Evolutionary conservation across 495 filamentous ascomycete species (phyloP), one percentile per base, ranked within the genome.

Genomic region (Aspergillus taichungensis): DNA sequence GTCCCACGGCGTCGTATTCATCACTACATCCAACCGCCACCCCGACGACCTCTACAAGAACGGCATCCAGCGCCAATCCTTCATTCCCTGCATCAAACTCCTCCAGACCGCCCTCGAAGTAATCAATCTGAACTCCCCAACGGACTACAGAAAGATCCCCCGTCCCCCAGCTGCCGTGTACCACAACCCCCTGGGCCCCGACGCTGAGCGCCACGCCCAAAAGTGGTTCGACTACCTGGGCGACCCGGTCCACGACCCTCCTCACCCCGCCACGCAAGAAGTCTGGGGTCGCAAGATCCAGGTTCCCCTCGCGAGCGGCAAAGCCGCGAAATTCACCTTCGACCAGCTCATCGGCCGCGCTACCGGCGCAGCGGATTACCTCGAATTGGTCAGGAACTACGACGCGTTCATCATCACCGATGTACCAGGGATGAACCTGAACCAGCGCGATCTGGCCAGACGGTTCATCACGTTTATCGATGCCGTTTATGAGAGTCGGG

Each of bases 401-500:
- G 82, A 92, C 40, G 82, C 89, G 0, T 97, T 98, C 54, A 79
- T 97, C 50, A 73, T 98, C 29, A 94, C 88, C 2, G 84, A 89
- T 32, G 81, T 98, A 0, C 94, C 92, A 0, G 85, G 85, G 6
- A 97, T 98, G 92, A 91, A 79, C 11, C 77, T 84, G 46, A 77
- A 75, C 28, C 76, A 86, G 56, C 78, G 92, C n/a, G 92, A 98
- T 71, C 73, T 94, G 9, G 92, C 94, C 1, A 68, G 92, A 36
- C 70, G 92, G 13, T 97, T 98, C 62, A 97, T 98, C 52, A 98
- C 92, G 0, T 95, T 98, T 53, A 84, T 98, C 41, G 92, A 98
- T 62, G 90, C 92, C 8, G 83, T 92, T 29, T 98, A 98, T 66
- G 92, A 88, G 52, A 79, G 73, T 50, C 66, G 74, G 54, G 79